Evolutionary conservation across 306 rosid species (phyloP).

Genomic region (Rosa lucieae): DNA sequence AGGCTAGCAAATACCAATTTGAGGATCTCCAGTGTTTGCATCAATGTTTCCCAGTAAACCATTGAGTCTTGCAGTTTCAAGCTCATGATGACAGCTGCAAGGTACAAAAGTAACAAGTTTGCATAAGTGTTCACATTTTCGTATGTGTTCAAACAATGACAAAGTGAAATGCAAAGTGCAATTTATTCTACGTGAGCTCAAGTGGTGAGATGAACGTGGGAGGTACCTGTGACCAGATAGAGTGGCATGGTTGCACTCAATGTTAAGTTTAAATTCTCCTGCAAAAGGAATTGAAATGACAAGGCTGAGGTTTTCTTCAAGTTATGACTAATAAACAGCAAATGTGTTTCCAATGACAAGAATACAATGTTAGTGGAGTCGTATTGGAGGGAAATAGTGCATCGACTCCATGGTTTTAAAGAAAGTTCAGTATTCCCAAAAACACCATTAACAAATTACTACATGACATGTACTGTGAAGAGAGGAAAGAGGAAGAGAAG

Average conservation of each 20-base stretch:
- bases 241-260: conserved; percentile 97
- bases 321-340: neutral
- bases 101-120: conserved; percentile 8
- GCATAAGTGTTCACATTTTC: conserved; percentile 19
- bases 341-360: neutral
- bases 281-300: conserved; percentile 27
- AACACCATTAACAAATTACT: neutral
- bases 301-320: conserved; percentile 7
- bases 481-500: neutral
- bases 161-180: conserved; percentile 17
- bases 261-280: conserved; percentile 92
- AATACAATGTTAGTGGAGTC: neutral
- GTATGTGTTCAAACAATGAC: neutral
- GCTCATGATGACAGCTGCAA: conserved; percentile 88
- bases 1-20: conserved; percentile 55
- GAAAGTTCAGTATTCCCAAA: neutral
- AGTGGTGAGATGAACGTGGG: neutral
- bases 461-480: neutral
- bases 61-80: conserved; percentile 93
- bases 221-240: conserved; percentile 94
- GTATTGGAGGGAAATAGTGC: too few relatives aligned
- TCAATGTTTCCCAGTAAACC: conserved; percentile 87
- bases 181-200: conserved; percentile 5
- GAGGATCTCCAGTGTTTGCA: conserved; percentile 98
- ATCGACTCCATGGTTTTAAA: neutral